phyloP scores from a whole-genome alignment of 495 filamentous ascomycete genomes.

The Penicillium riverlandense region DNA sequence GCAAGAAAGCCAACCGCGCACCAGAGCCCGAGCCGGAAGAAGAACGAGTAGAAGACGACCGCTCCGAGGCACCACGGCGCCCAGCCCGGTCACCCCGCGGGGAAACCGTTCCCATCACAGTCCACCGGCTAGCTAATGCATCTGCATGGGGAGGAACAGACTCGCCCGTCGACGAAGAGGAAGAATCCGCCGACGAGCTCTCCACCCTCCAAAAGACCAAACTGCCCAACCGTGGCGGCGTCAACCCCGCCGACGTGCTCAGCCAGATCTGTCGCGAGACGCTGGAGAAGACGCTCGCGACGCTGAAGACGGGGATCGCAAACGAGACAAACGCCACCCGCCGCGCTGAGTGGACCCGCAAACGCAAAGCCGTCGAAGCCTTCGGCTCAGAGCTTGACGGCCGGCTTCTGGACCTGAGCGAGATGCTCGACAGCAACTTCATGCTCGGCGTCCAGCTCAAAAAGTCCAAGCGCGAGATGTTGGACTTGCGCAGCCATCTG shows the following conservation, averaged over 20 bases:
- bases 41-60: constrained; percentile 13
- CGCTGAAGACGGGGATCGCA: constrained; percentile 30
- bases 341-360: constrained; percentile 50
- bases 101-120: constrained; percentile 37
- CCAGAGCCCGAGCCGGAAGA: constrained; percentile 8
- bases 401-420: constrained; percentile 47
- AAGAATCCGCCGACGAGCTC: constrained; percentile 29
- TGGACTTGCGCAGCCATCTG: constrained; percentile 56
- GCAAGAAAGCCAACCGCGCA: neutral
- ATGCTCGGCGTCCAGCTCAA: constrained; percentile 55
- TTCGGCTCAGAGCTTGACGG: constrained; percentile 61
- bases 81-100: constrained; percentile 29
- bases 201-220: constrained; percentile 23
- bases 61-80: constrained; percentile 3
- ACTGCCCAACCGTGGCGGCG: constrained; percentile 50
- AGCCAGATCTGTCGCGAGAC: constrained; percentile 65
- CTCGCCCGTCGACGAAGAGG: constrained; percentile 15
- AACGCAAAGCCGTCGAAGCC: constrained; percentile 57
- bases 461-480: constrained; percentile 57
- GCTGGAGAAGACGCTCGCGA: constrained; percentile 43
- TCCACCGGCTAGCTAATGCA: constrained; percentile 36
- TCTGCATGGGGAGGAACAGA: constrained; percentile 18
- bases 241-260: constrained; percentile 63
- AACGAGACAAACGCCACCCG: constrained; percentile 28
- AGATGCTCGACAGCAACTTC: constrained; percentile 57